Base-by-base conservation (phyloP, 1,284 basidiomycete genomes). In the Entoloma clypeatum region DNA sequence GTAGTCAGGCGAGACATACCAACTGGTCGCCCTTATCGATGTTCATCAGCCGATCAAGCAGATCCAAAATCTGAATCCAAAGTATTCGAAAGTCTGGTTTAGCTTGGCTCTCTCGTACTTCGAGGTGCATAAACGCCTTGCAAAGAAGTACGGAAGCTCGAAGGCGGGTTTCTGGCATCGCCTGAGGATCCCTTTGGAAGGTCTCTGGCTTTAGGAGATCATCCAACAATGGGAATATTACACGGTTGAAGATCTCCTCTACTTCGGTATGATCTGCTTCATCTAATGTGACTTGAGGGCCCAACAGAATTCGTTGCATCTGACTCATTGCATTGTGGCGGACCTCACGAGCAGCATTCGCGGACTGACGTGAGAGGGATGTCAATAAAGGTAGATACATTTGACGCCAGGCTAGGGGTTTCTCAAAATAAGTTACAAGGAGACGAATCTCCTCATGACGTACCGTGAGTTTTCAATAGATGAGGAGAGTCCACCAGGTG, bases 91-190 rank as follows among this genome's bases (percentile, higher is more conserved):
- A 80, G 54, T 87, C 86, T 9, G 75, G 71, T 30, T 77, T 69
- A n/a, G 68, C 68, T 53, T 78, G 73, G 45, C 70, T 74, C 44
- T 94, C 81, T 25, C 85, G 77, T 21, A 88, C 74, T 48, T 94
- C 85, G 49, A 93, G 86, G 56, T 96, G 92, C 74, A 99, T 86
- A 67, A 99, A 97, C 4, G 85, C 82, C 65, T 97, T 97, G 75
- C 92, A 96, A 18, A 98, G 69, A 36, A 99, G 66, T 11, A 87
- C 88, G 9, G 86, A 90, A 2, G 90, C 91, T 28, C 91, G 78
- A 28, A 96, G 63, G 7, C 94, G 79, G 14, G 91, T 94, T 67
- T 98, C 94, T 5, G 85, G 77, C 75, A 97, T 89, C 21, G 89
- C 92, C 45, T 79, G 75, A 0, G 89, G 85, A 59, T 97, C 93